phyloP scores from a whole-genome alignment of 306 rosid genomes.

The Ochetophila trinervis region DNA sequence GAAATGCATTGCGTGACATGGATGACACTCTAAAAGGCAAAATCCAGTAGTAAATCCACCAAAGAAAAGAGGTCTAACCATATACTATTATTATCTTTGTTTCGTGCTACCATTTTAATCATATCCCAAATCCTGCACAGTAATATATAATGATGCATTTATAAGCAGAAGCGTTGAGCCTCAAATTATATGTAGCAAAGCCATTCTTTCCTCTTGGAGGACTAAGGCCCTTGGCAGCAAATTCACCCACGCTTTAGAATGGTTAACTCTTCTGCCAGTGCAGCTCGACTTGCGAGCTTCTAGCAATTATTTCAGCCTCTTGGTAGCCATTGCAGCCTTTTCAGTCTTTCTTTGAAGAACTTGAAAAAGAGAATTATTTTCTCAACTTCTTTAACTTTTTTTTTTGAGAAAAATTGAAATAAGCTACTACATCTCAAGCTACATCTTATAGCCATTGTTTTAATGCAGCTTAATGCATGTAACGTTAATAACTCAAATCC shows the following conservation, averaged over 20 bases:
- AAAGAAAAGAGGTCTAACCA: constrained; percentile 7
- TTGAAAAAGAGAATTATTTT: no score
- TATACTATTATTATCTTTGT: constrained; percentile 1
- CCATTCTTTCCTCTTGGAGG: no score
- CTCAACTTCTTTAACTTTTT: no score
- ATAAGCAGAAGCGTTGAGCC: no score
- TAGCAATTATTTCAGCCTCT: constrained; percentile 92
- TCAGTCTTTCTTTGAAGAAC: no score
- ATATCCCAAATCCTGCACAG: no score
- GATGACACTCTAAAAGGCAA: constrained; percentile 71
- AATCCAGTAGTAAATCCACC: constrained; percentile 27
- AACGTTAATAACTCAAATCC: not conserved
- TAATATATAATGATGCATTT: no score
- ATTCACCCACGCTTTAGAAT: constrained; percentile 74
- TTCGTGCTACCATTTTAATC: constrained; percentile 20
- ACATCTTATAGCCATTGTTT: no score
- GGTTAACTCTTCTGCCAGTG: constrained; percentile 93
- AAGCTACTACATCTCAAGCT: no score
- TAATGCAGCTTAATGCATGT: not conserved
- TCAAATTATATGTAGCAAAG: no score
- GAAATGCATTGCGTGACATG: constrained; percentile 94
- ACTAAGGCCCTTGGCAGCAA: no score
- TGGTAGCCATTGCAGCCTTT: constrained; percentile 99
- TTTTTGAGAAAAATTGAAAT: no score
- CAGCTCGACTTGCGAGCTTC: constrained; percentile 99